phyloP scores from a whole-genome alignment of 2,329 filamentous ascomycete genomes.

The Nemania sp. region DNA sequence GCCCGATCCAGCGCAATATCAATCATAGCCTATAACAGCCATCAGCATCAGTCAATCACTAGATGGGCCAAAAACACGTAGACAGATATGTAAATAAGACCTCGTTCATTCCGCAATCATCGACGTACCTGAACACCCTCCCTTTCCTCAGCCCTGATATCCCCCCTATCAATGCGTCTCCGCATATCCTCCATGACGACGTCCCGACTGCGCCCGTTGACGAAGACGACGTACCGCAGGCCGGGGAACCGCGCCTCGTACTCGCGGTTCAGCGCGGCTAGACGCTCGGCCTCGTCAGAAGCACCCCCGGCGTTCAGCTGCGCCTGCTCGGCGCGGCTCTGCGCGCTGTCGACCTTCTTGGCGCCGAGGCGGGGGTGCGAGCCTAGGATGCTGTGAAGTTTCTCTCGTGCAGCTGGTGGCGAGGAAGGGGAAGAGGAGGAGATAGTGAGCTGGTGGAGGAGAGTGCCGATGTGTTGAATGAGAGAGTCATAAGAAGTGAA shows the following conservation, averaged over 20 bases:
- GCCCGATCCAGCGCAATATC: conserved; percentile 85
- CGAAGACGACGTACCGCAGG: conserved; percentile 87
- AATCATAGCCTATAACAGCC: conserved; percentile 86
- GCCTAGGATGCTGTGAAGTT: conserved; percentile 72
- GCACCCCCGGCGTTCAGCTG: conserved; percentile 62
- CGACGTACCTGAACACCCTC: conserved; percentile 64
- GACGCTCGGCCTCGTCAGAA: conserved; percentile 57
- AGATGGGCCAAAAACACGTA: too few relatives aligned
- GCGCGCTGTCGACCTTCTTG: conserved; percentile 77
- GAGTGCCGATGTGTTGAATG: conserved; percentile 65
- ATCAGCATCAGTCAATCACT: conserved; percentile 50
- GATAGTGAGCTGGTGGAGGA: conserved; percentile 60
- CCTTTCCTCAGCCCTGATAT: conserved; percentile 67
- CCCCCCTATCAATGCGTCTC: conserved; percentile 67
- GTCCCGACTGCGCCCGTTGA: conserved; percentile 75
- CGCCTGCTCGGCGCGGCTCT: conserved; percentile 81
- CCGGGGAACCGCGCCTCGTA: conserved; percentile 85
- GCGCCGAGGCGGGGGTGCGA: conserved; percentile 84
- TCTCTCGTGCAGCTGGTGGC: conserved; percentile 49
- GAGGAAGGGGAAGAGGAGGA: conserved; percentile 20
- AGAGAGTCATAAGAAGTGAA: conserved; percentile 72
- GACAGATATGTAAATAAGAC: too few relatives aligned
- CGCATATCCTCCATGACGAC: conserved; percentile 84
- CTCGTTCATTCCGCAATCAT: too few relatives aligned
- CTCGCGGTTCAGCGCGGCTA: conserved; percentile 69